phyloP scores from a whole-genome alignment of 148 eudicot species.

The Rhododendron ovatum region DNA sequence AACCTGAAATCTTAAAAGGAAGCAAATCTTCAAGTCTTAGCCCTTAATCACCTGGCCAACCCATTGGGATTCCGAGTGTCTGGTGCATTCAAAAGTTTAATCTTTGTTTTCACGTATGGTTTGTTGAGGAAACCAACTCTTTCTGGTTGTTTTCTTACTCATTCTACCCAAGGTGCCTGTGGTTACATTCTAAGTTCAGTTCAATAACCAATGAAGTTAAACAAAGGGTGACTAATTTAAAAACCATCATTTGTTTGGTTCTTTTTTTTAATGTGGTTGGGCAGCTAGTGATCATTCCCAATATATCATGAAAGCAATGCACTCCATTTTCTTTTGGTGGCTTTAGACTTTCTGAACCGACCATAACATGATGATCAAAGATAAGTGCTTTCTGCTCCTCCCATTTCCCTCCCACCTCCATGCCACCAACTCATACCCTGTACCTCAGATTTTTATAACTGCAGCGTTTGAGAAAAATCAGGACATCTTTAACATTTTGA shows the following conservation, averaged over 20 bases:
- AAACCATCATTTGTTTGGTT: not conserved
- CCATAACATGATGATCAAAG: constrained; percentile 13
- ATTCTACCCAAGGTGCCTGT: not conserved
- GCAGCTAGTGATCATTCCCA: not conserved
- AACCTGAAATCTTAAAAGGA: too few relatives aligned
- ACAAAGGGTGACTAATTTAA: not conserved
- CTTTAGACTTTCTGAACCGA: constrained; percentile 17
- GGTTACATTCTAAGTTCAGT: not conserved
- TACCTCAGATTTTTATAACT: not conserved
- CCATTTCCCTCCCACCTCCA: not conserved
- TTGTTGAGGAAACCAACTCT: constrained; percentile 10
- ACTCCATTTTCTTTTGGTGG: constrained; percentile 13
- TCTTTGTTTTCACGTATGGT: constrained; percentile 11
- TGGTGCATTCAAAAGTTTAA: not conserved
- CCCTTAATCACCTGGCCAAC: too few relatives aligned
- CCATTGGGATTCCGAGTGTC: too few relatives aligned
- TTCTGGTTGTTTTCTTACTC: constrained; percentile 2
- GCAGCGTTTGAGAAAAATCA: not conserved
- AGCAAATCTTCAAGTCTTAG: too few relatives aligned
- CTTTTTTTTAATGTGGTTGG: not conserved
- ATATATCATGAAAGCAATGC: constrained; percentile 33
- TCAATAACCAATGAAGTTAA: not conserved
- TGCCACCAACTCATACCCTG: not conserved
- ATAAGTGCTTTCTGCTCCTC: constrained; percentile 15
- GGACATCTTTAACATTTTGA: not conserved